phyloP scores from a whole-genome alignment of 2,329 filamentous ascomycete species.

The Diplodia corticola region DNA sequence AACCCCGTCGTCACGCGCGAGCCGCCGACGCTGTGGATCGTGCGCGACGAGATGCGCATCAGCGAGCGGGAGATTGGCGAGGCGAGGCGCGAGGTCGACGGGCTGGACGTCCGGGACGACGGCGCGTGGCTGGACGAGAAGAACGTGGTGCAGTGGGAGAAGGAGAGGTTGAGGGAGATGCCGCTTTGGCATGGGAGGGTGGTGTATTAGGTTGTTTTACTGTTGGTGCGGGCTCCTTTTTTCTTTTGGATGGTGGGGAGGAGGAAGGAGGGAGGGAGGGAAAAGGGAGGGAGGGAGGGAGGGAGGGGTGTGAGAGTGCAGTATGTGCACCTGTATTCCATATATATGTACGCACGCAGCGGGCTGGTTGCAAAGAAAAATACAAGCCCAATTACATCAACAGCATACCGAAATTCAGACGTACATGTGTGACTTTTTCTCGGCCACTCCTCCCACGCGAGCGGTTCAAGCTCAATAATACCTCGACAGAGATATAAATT shows the following conservation, averaged over 20 bases:
- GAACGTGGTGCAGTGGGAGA: slow-evolving; percentile 47
- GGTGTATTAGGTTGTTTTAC: slow-evolving; percentile 30
- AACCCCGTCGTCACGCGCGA: slow-evolving; percentile 47
- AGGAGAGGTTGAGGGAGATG: slow-evolving; percentile 43
- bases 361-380: too few species aligned
- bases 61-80: slow-evolving; percentile 45
- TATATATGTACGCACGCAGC: too few species aligned
- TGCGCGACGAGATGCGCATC: slow-evolving; percentile 46
- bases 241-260: neutral
- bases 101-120: slow-evolving; percentile 47
- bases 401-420: too few species aligned
- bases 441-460: too few species aligned
- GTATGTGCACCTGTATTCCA: too few species aligned
- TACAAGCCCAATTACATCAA: too few species aligned
- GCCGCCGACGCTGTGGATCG: slow-evolving; percentile 49
- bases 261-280: neutral
- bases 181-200: slow-evolving; percentile 45
- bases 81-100: slow-evolving; percentile 40
- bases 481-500: too few species aligned
- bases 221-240: neutral
- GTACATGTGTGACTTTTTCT: too few species aligned
- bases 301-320: neutral
- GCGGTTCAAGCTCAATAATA: too few species aligned
- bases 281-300: neutral
- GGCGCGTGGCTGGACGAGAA: slow-evolving; percentile 48